Conservation (phyloP, 345 rosid species). For the Limnanthes douglasii region DNA sequence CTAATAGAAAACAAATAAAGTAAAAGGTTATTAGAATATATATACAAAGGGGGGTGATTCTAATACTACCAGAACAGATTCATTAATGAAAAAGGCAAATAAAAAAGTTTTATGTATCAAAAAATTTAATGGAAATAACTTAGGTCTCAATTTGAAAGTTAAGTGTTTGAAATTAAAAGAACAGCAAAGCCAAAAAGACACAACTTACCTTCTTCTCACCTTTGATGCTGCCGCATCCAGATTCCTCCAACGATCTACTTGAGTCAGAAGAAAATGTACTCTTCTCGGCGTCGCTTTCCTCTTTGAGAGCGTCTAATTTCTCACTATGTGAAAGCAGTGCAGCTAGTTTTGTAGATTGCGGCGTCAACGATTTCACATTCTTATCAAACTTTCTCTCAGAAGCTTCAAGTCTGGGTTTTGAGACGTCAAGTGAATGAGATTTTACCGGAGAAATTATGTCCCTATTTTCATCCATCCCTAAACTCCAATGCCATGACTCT, state of each 20-base stretch:
- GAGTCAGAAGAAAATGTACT: conserved; percentile 31
- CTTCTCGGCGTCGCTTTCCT: conserved; percentile 36
- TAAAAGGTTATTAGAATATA: too few species aligned
- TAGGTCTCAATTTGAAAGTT: too few species aligned
- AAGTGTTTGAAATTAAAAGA: too few species aligned
- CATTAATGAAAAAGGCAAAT: too few species aligned
- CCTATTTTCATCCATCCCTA: conserved; percentile 47
- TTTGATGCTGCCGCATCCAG: conserved; percentile 14
- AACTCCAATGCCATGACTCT: conserved; percentile 68
- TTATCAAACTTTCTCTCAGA: conserved; percentile 22
- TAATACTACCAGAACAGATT: too few species aligned
- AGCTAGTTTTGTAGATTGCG: conserved; percentile 29
- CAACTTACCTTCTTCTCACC: conserved; percentile 43
- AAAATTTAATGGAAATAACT: too few species aligned
- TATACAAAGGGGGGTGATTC: too few species aligned
- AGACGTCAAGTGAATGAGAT: conserved; percentile 23
- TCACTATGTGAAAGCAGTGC: conserved; percentile 16
- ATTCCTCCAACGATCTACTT: conserved; percentile 26
- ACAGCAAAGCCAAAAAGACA: too few species aligned
- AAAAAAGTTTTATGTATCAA: too few species aligned
- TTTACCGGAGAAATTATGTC: conserved; percentile 27
- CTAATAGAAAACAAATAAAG: too few species aligned
- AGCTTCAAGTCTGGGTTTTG: conserved; percentile 18
- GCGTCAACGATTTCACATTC: conserved; percentile 22
- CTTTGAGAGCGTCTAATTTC: conserved; percentile 37